Percentiles rank a stretch among this genome's conserved stretches.
Evolutionary conservation across 176 grass and related monocot species (phyloP).

Genomic region (Oryza meridionalis): DNA sequence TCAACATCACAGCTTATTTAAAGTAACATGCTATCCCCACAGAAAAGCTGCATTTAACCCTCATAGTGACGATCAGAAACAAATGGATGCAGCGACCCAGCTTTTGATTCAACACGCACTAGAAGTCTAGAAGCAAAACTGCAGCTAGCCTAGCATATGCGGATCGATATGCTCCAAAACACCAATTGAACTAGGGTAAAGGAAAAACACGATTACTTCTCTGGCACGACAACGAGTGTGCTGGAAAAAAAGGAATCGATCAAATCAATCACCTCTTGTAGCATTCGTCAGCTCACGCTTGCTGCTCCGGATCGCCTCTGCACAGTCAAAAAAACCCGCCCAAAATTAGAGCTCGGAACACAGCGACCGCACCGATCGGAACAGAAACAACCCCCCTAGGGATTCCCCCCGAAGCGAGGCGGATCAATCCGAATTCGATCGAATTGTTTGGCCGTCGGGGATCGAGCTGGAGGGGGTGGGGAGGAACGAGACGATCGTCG

Average conservation of each 20-base stretch:
- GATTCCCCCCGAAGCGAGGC: neutral
- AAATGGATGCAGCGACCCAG: conserved; percentile 5
- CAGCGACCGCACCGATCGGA: neutral
- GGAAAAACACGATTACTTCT: neutral
- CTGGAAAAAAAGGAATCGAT: neutral
- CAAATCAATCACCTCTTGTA: conserved; percentile 66
- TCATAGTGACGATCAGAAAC: conserved; percentile 2
- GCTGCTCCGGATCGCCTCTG: conserved; percentile 87
- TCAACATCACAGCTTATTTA: neutral
- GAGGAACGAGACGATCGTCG: neutral
- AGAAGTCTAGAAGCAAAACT: conserved; percentile 23
- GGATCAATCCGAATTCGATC: neutral
- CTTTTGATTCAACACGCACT: conserved; percentile 8
- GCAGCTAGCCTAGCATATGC: neutral
- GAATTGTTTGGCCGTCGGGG: neutral
- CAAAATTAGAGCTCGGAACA: conserved; percentile 29
- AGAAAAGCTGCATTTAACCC: conserved; percentile 10
- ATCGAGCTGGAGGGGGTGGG: too few species aligned
- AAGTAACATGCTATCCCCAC: neutral
- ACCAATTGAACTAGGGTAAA: neutral
- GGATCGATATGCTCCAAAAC: conserved; percentile 5
- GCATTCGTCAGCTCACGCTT: conserved; percentile 89
- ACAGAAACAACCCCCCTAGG: neutral
- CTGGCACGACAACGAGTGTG: neutral
- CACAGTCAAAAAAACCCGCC: conserved; percentile 28